Evolutionary conservation across 495 filamentous ascomycete genomes (phyloP), one percentile per base, ranked within the genome.

Genomic region (Penicillium arizonense): DNA sequence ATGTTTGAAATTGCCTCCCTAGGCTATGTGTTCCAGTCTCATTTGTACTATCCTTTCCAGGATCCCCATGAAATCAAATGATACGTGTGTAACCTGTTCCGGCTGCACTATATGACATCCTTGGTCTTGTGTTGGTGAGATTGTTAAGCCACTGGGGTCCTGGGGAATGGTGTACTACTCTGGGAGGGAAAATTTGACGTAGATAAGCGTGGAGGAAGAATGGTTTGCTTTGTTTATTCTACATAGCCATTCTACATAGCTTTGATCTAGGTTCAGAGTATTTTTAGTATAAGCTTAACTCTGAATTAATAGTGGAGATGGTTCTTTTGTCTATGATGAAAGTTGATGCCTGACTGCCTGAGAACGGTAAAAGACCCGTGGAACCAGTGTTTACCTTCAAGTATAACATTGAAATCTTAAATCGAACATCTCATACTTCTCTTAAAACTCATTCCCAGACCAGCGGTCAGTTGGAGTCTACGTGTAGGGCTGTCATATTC

Each of bases 61-160:
- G 44, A 55, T 44, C 11, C 18, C 50, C 47, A 51, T 56, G 56
- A 56, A 13, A 59, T 53, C 36, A 28, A 51, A 61, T 51, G 46
- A 51, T 20, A 24, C 5, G 5, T 56, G 42, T 56, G 50, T 32
- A 47, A 59, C 52, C 42, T 50, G n/a, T 32, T 48, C 44, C 48
- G 47, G 43, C 43, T 43, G 37, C 44, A 46, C 53, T 21, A 40
- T 41, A 30, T 39, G 34, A 56, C 32, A 44, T 50, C 32, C 24
- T 41, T 16, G 2, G 14, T 20, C 13, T 46, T 12, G 44, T 23
- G 43, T 45, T 45, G 43, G 30, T 36, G 18, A 14, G 44, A 47
- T 46, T 21, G 44, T 18, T 24, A 50, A 23, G 36, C 47, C 36
- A 41, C 24, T 33, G 26, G 37, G 47, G 18, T 14, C 26, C 45